Base-by-base conservation (phyloP, 1,139 yeast species). In the Cylindricascospora bacillispora region DNA sequence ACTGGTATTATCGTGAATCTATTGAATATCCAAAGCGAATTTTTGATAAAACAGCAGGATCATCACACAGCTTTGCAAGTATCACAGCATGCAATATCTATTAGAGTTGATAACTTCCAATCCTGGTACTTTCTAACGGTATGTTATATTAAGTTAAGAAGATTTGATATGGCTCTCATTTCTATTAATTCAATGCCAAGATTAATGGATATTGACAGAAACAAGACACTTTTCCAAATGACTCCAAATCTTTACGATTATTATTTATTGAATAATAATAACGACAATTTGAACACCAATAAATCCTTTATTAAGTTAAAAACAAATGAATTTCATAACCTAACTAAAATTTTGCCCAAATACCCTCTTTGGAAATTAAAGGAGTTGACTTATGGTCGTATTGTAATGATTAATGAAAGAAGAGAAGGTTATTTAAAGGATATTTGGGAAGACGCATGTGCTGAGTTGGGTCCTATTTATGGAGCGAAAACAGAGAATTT, bases 161-260 rank as follows among this genome's bases (percentile, higher is more conserved):
- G 83, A 51, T 79, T 70, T 44, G 75, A 73, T 37, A 73, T 70
- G 46, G 95, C 95, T 0, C 62, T 89, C 36, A 57, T 82, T 30
- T 74, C 95, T 0, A 65, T 89, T 41, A 86, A 86, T 51, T 80
- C 94, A 6, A 77, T 93, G 46, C 95, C 95, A 6, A 80, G 35
- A 12, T 31, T 44, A 19, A 35, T 40, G 11, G 28, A 34, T 12
- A 24, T 32, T n/a, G 44, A 40, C 22, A 35, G 10, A 18, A 18
- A 18, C 10, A 18, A 18, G 21, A 18, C 9, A 7, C 21, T 7
- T 18, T 18, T 7, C 21, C 7, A 7, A 18, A 18, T 7, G 7
- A 7, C 21, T 18, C 10, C 21, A 7, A 7, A 7, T 7, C 13
- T 24, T 12, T 24, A 18, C 10, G 21, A 18, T 7, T 18, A 18